A percentile compares a stretch with the other conserved stretches of the same genome.
These are phyloP conservation scores for Silene noctiflora DNA, from an alignment of 179 eudicot species.

Conservation along the genomic window DNA sequence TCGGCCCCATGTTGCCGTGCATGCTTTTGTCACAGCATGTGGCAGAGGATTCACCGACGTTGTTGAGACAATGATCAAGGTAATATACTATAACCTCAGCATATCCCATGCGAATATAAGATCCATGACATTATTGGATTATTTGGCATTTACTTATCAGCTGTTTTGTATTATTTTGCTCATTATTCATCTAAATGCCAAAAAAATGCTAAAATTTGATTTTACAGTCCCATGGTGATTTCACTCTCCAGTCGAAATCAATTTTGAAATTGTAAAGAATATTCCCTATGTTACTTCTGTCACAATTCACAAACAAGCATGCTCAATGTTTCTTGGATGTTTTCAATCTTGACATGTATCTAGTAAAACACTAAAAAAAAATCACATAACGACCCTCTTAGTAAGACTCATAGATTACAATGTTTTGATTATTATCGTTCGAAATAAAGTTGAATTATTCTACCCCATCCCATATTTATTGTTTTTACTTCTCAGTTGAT, in stretches of 20 bases:
- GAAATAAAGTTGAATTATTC: no score
- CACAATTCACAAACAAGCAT: not conserved
- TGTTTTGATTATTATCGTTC: no score
- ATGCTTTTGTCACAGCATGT: constrained; percentile 88
- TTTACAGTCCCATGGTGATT: constrained; percentile 1
- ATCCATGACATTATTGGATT: not conserved
- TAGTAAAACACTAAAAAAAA: no score
- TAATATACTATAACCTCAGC: constrained; percentile 28
- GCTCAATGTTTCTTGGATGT: not conserved
- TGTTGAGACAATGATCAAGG: constrained; percentile 70
- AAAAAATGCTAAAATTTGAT: not conserved
- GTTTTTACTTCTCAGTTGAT: no score
- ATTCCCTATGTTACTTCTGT: no score
- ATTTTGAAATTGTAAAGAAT: no score
- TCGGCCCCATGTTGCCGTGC: constrained; percentile 67
- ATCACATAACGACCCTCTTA: no score
- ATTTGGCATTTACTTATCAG: constrained; percentile 9
- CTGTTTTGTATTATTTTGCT: not conserved
- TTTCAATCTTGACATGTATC: not conserved
- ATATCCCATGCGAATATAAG: not conserved
- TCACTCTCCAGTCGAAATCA: not conserved
- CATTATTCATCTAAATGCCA: not conserved
- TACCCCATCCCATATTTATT: no score
- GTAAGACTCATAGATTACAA: no score
- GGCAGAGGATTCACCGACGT: constrained; percentile 76